These are phyloP conservation scores for Leccinum solheimii DNA, from an alignment of 1,284 basidiomycete species.

Conservation along the genomic window DNA sequence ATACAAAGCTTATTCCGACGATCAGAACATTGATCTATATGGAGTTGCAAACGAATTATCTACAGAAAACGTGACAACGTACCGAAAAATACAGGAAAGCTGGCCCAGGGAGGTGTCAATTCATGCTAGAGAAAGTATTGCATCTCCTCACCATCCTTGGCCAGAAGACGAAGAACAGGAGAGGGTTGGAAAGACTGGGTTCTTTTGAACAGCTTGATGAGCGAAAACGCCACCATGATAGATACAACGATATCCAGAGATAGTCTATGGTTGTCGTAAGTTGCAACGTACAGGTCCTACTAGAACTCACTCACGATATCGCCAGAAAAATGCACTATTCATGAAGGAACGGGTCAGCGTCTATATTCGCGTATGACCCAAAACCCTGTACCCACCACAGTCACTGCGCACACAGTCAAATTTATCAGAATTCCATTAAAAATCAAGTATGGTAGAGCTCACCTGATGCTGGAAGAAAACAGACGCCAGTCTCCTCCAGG, in stretches of 20 bases:
- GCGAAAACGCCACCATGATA: background rate
- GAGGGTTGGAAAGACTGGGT: background rate
- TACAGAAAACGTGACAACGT: background rate
- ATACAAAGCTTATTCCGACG: background rate
- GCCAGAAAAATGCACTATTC: background rate
- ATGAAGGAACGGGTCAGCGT: background rate
- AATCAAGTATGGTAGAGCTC: background rate
- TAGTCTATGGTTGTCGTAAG: background rate
- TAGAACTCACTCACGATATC: background rate
- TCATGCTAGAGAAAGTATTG: background rate
- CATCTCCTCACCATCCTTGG: slow-evolving; percentile 1
- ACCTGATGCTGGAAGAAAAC: background rate
- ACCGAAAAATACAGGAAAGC: slow-evolving; percentile 2
- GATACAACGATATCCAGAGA: background rate
- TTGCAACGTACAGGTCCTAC: no score
- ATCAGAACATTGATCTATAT: background rate
- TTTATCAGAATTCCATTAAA: background rate
- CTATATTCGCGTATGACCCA: no score
- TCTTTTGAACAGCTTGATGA: background rate
- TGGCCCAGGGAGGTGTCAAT: background rate
- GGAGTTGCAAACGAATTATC: background rate
- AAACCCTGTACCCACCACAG: background rate
- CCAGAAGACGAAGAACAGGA: background rate
- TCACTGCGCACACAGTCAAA: background rate
- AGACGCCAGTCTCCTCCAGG: background rate